Base-by-base conservation (phyloP, 2,329 filamentous ascomycete genomes). In the Beauveria bassiana region DNA sequence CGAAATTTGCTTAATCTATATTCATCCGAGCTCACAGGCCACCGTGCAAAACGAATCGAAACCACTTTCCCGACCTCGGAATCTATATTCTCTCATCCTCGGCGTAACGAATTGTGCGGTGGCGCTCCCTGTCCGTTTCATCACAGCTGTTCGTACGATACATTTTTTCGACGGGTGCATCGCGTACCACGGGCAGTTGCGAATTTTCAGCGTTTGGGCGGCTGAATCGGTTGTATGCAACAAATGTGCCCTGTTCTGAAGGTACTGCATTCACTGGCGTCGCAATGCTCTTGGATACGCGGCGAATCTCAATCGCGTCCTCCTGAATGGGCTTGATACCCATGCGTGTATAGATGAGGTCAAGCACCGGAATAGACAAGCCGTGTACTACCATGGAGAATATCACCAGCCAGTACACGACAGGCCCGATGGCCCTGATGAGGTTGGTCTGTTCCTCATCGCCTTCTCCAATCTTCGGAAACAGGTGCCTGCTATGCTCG, bases 141-240 rank as follows among this genome's bases (percentile, higher is more conserved):
- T 40, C 56, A 22, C 42, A 43, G 12, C 16, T 24, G 14, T 49
- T 28, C 55, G 59, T 59, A 1, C 9, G 22, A 24, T 59, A 34
- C 47, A 55, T 43, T 18, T 59, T 38, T 14, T 16, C 42, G 2
- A 49, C 42, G 2, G 42, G 34, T 10, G 54, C 49, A 28, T 62
- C 55, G 24, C 61, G 54, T 9, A 54, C 28, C 24, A 58, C 49
- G 18, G 55, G 61, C 16, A 62, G 49, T 9, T 45, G 42, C 8
- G 45, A 62, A 3, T 31, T 43, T 16, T 62, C 54, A 28, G 71
- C 70, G 0, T 68, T 64, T 20, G 77, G 75, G 8, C 76, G 69
- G 16, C 74, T 78, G 70, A 81, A 81, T 52, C 79, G 76, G 66
- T 81, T 81, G 66, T 78, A 79, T 1, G 76, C 76, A 42, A 79